Conservation (phyloP, 2,329 filamentous ascomycete genomes). For the Ophiobolus disseminans region DNA sequence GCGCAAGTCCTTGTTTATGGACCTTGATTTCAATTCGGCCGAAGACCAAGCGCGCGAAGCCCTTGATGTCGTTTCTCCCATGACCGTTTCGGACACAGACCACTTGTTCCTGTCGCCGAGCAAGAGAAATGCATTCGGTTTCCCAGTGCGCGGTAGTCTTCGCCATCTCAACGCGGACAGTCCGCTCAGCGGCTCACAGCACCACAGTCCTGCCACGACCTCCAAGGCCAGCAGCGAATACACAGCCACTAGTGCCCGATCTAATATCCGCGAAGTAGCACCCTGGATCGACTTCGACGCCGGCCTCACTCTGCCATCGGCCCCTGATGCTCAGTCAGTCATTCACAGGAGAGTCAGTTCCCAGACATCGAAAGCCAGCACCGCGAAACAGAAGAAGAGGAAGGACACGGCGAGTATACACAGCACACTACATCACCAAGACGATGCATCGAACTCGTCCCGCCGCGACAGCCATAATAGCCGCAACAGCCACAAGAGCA, state of each 20-base stretch:
- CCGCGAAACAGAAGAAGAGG: background rate
- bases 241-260: constrained; percentile 9
- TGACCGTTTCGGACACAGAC: constrained; percentile 9
- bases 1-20: constrained; percentile 12
- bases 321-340: background rate
- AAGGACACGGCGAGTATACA: background rate
- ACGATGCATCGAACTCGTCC: background rate
- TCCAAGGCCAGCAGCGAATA: constrained; percentile 20
- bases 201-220: background rate
- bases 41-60: constrained; percentile 1
- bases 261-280: constrained; percentile 29
- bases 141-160: background rate
- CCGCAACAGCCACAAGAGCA: background rate
- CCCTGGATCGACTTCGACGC: constrained; percentile 33
- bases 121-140: constrained; percentile 2
- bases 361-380: background rate
- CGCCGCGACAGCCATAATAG: constrained; percentile 1
- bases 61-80: constrained; percentile 14
- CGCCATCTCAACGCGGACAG: background rate
- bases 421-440: background rate
- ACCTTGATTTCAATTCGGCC: constrained; percentile 14
- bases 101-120: constrained; percentile 5
- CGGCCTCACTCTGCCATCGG: background rate
- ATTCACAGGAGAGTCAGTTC: constrained; percentile 7
- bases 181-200: background rate